Conservation (phyloP, 306 rosid genomes). For the Vicia faba region DNA sequence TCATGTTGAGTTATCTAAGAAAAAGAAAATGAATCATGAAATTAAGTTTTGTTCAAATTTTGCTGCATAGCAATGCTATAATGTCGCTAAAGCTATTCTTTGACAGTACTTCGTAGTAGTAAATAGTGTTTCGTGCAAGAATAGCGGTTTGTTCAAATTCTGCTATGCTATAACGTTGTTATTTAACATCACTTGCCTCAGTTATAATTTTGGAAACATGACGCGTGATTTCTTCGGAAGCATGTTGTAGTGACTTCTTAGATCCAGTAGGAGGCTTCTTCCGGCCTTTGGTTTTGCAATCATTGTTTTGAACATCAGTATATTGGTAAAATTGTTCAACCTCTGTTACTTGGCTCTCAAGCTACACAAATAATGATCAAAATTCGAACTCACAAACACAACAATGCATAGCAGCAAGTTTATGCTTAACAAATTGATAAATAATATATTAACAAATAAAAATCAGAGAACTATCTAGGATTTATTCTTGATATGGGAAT, state of each 20-base stretch:
- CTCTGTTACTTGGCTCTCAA: constrained; percentile 63
- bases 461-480: not conserved
- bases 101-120: not conserved
- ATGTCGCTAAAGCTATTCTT: not conserved
- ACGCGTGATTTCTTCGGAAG: constrained; percentile 65
- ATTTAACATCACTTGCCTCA: constrained; percentile 50
- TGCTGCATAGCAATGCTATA: not conserved
- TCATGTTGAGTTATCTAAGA: constrained; percentile 68
- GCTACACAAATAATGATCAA: constrained; percentile 43
- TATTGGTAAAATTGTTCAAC: constrained; percentile 54
- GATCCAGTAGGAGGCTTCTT: constrained; percentile 43
- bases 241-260: constrained; percentile 56
- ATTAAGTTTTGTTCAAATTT: not conserved
- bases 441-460: not conserved
- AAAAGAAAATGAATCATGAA: constrained; percentile 22
- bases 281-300: constrained; percentile 52
- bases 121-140: not conserved
- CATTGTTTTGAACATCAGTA: constrained; percentile 41
- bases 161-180: too few species aligned
- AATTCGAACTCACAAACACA: not conserved
- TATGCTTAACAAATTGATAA: not conserved
- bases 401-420: not conserved
- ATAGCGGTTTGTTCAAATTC: too few species aligned
- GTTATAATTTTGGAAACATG: constrained; percentile 58
- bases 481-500: not conserved